These are phyloP conservation scores for Citrus reticulata DNA, from an alignment of 345 rosid genomes.

Conservation along the genomic window DNA sequence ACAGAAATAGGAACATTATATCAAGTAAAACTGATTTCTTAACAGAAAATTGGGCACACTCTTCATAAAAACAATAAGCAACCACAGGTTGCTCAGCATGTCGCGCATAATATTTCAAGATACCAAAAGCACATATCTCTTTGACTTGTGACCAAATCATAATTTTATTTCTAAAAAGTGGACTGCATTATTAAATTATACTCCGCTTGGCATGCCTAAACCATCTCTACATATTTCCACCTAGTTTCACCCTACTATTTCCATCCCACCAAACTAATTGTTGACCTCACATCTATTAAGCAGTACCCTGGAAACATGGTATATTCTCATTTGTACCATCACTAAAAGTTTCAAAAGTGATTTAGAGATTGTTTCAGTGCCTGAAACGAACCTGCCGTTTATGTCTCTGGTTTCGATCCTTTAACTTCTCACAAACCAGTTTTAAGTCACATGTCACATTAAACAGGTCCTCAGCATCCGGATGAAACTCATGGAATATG, in stretches of 20 bases:
- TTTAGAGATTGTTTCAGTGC: background rate
- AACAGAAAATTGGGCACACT: background rate
- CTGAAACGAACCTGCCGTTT: slow-evolving; percentile 77
- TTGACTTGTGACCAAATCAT: background rate
- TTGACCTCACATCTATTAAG: background rate
- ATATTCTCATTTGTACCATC: background rate
- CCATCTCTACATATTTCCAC: background rate
- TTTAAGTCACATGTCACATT: slow-evolving; percentile 96
- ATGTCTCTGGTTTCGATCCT: slow-evolving; percentile 76
- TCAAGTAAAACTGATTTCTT: no score
- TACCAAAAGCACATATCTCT: background rate
- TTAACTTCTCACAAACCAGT: slow-evolving; percentile 83
- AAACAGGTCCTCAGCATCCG: slow-evolving; percentile 94
- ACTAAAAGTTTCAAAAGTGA: background rate
- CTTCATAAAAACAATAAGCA: background rate
- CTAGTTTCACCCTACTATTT: background rate
- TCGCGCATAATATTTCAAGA: background rate
- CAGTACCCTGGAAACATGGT: background rate
- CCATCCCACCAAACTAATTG: background rate
- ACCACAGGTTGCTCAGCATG: background rate
- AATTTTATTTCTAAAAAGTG: background rate
- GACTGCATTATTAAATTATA: background rate
- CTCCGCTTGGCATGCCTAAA: background rate
- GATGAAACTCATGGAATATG: slow-evolving; percentile 94
- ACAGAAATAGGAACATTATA: background rate